These are phyloP conservation scores for Penicillium canescens DNA, from an alignment of 495 filamentous ascomycete species.

Conservation along the genomic window DNA sequence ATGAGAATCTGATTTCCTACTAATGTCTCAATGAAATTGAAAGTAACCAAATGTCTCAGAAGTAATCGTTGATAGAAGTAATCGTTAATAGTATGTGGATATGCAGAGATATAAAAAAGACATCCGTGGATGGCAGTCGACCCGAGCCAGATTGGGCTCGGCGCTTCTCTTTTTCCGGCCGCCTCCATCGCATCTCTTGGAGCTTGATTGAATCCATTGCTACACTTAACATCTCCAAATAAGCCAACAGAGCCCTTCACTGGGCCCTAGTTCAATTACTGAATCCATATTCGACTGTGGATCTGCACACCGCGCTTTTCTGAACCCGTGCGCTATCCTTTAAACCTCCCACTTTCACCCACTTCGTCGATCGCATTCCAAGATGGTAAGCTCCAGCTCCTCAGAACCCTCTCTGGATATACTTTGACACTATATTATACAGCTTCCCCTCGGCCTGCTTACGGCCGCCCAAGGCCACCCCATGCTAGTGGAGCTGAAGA, in stretches of 20 bases:
- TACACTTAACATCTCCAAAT: slow-evolving; percentile 19
- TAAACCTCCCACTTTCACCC: slow-evolving; percentile 18
- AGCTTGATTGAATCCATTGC: slow-evolving; percentile 25
- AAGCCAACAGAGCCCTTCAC: slow-evolving; percentile 3
- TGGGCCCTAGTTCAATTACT: neutral
- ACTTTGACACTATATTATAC: slow-evolving; percentile 2
- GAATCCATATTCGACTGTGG: neutral
- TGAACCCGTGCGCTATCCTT: slow-evolving; percentile 1
- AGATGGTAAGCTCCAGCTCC: slow-evolving; percentile 20
- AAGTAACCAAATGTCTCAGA: no score
- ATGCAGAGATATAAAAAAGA: neutral
- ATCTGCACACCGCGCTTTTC: slow-evolving; percentile 4
- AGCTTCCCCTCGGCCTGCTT: slow-evolving; percentile 91
- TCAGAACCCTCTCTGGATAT: neutral
- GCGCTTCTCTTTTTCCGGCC: slow-evolving; percentile 34
- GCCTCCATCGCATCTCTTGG: slow-evolving; percentile 32
- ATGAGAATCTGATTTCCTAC: neutral
- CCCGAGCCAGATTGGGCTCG: slow-evolving; percentile 15
- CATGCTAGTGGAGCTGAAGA: slow-evolving; percentile 99
- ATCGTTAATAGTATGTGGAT: no score
- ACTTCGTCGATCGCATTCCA: slow-evolving; percentile 22
- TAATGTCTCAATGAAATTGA: no score
- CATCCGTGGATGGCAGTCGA: neutral
- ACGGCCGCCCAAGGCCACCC: slow-evolving; percentile 96
- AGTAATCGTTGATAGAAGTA: no score